These are phyloP conservation scores for Globisporangium viniferum DNA, from an alignment of 352 stramenopile genomes.

Conservation along the genomic window DNA sequence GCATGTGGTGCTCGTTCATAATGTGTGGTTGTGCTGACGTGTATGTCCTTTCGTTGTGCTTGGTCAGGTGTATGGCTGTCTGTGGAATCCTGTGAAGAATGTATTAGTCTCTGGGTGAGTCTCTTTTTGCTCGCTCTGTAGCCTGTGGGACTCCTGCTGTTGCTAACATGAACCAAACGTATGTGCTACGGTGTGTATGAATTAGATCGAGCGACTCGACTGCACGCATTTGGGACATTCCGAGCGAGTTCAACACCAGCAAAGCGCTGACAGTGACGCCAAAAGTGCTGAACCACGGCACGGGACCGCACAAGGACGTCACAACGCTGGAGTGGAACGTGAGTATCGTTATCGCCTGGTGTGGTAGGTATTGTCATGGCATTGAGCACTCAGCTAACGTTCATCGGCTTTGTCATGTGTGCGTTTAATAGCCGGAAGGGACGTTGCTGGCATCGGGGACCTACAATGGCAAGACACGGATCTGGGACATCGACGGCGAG, in stretches of 20 bases:
- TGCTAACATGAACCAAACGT: not conserved
- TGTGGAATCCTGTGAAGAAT: constrained; percentile 95
- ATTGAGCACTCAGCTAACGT: not conserved
- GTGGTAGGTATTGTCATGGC: not conserved
- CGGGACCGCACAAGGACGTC: constrained; percentile 95
- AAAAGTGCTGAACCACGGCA: constrained; percentile 74
- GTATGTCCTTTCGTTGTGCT: constrained; percentile 29
- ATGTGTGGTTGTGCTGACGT: not conserved
- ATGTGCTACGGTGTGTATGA: not conserved
- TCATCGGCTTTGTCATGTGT: constrained; percentile 2
- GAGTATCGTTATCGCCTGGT: constrained; percentile 21
- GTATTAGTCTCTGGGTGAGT: constrained; percentile 91
- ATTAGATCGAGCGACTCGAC: constrained; percentile 91
- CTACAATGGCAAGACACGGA: constrained; percentile 92
- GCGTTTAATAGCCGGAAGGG: constrained; percentile 71
- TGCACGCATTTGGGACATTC: constrained; percentile 92
- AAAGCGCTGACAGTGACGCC: constrained; percentile 34
- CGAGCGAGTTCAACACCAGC: constrained; percentile 44
- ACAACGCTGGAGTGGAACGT: constrained; percentile 98
- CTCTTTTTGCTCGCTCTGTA: not conserved
- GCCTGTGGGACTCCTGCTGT: not conserved
- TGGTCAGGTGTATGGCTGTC: constrained; percentile 94
- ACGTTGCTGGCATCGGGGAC: constrained; percentile 92
- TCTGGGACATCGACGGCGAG: constrained; percentile 74
- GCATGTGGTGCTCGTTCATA: not conserved